Conservation (phyloP, 2,329 filamentous ascomycete genomes). For the Fusarium marasasianum region DNA sequence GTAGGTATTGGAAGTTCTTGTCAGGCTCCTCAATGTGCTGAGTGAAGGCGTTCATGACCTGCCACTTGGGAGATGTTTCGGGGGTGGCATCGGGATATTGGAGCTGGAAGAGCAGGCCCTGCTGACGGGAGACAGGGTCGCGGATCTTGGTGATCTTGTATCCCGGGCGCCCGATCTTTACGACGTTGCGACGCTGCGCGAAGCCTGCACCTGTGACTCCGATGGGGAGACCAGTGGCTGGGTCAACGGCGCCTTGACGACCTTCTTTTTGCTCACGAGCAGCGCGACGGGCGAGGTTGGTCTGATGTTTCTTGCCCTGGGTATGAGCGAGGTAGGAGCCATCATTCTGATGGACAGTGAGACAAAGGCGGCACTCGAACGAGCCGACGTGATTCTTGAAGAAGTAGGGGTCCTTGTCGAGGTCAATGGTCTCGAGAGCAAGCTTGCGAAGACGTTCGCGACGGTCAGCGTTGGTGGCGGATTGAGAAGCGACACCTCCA, state of each 20-base stretch:
- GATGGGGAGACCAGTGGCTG: slow-evolving; percentile 74
- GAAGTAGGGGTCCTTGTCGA: slow-evolving; percentile 99
- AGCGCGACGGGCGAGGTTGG: slow-evolving; percentile 93
- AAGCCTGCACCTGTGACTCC: slow-evolving; percentile 76
- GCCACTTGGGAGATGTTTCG: slow-evolving; percentile 80
- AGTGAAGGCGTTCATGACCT: slow-evolving; percentile 98
- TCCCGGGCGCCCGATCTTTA: slow-evolving; percentile 95
- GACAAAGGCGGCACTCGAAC: slow-evolving; percentile 95
- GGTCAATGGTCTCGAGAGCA: slow-evolving; percentile 97
- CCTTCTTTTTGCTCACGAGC: slow-evolving; percentile 96
- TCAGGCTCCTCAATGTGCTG: slow-evolving; percentile 96
- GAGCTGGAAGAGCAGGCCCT: slow-evolving; percentile 93
- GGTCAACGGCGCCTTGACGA: slow-evolving; percentile 70
- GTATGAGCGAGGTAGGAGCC: slow-evolving; percentile 98
- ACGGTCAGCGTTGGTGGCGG: slow-evolving; percentile 94
- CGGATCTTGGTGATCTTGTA: slow-evolving; percentile 98
- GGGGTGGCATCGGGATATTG: slow-evolving; percentile 90
- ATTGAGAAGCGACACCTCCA: slow-evolving; percentile 93
- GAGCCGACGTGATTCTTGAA: slow-evolving; percentile 99
- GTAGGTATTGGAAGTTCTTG: slow-evolving; percentile 91
- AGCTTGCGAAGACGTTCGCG: slow-evolving; percentile 97
- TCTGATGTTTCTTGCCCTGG: slow-evolving; percentile 98
- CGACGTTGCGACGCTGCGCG: slow-evolving; percentile 78
- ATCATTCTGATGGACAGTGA: slow-evolving; percentile 99
- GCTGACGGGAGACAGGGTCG: slow-evolving; percentile 87